Conservation (phyloP, 805 yeast genomes). For the Myxozyma vanderwaltii region DNA sequence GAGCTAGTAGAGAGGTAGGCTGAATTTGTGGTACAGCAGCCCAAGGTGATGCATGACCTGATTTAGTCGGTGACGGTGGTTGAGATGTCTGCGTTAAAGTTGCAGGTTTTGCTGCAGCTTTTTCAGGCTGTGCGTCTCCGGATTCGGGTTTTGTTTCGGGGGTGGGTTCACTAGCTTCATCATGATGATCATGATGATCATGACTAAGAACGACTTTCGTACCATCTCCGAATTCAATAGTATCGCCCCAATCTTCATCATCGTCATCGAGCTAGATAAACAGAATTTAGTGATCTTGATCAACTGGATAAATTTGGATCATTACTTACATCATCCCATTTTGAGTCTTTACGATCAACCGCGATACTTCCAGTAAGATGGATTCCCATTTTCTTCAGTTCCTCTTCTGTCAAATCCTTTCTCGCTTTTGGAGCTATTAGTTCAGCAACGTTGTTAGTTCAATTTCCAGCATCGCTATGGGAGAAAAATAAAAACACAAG, state of each 20-base stretch:
- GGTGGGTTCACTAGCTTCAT: neutral
- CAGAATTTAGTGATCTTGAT: neutral
- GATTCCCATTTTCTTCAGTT: constrained; percentile 43
- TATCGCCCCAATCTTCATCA: constrained; percentile 42
- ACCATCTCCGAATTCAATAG: constrained; percentile 37
- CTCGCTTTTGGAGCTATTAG: neutral
- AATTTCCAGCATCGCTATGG: too few species aligned
- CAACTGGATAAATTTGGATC: neutral
- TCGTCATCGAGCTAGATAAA: constrained; percentile 43
- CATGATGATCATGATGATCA: constrained; percentile 5
- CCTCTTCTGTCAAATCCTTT: constrained; percentile 41
- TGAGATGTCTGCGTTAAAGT: neutral
- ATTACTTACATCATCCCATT: constrained; percentile 42
- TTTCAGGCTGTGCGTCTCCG: neutral
- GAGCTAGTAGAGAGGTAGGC: constrained; percentile 19
- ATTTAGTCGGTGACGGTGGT: neutral
- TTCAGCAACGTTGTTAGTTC: too few species aligned
- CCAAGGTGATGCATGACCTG: constrained; percentile 28
- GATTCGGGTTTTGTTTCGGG: neutral
- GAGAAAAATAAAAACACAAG: neutral
- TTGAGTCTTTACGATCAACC: constrained; percentile 37
- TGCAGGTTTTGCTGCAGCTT: neutral
- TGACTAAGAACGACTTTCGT: constrained; percentile 35
- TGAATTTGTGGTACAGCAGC: constrained; percentile 29
- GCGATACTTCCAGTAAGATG: constrained; percentile 41